Evolutionary conservation across 2,329 filamentous ascomycete genomes (phyloP), one percentile per base, ranked within the genome.

Genomic region (Microsporum audouinii): DNA sequence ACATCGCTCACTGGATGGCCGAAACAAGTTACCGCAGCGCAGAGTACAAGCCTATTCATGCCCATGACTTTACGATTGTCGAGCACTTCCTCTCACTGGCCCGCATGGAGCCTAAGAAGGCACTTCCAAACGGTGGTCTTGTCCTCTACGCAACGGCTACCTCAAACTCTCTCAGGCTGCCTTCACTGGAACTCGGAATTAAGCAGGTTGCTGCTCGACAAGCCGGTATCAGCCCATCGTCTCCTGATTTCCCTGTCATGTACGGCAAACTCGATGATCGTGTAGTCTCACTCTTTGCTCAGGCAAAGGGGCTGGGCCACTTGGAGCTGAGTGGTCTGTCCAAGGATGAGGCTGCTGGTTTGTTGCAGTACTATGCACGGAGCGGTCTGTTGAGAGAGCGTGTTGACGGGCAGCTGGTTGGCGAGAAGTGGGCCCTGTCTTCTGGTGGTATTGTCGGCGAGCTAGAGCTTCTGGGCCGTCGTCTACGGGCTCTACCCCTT

Each of bases 311-410:
- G 5, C 72, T 82, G 10, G 74, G 78, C 36, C 71, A 82, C 2
- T 73, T 80, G 66, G 80, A 82, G 23, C 71, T 96, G 23, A 79
- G 82, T 47, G 88, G 89, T 6, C 69, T 96, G 66, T 86, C 78
- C 68, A 88, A 86, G 74, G 76, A 80, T 1, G 92, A 97, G 76
- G 85, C 89, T 8, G 83, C 87, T 63, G 81, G 84, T 0, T 78
- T 95, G 67, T 87, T 97, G 84, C 91, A 96, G 77, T 97, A 96
- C 77, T 97, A 92, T 80, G 91, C 89, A 3, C 84, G 84, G 39
- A 95, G 89, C 72, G 94, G 92, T 10, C 79, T 96, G 71, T 72
- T 95, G 70, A 83, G 88, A 65, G 79, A 82, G 63, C 80, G 78
- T 53, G 80, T 96, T 57, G 86, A 88, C 68, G 85, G 91, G 70